Conservation (phyloP, 495 filamentous ascomycete genomes). For the Penicillium parvum region DNA sequence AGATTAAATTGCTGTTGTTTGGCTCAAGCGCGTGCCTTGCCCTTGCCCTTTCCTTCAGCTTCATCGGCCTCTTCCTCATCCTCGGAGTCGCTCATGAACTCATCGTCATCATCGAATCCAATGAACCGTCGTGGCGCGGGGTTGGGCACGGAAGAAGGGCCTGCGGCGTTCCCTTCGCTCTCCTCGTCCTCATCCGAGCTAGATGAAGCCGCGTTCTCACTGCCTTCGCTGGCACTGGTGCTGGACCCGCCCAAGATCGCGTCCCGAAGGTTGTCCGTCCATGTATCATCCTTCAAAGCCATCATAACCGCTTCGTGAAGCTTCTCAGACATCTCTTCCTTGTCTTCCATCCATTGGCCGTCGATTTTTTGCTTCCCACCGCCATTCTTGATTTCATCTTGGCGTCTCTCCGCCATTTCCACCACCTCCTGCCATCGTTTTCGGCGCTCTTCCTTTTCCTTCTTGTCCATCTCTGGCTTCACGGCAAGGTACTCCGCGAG, state of each 20-base stretch:
- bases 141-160: constrained; percentile 25
- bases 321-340: constrained; percentile 77
- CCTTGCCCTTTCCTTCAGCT: constrained; percentile 36
- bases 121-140: constrained; percentile 54
- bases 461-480: constrained; percentile 94
- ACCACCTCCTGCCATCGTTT: constrained; percentile 82
- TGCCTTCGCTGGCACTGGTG: constrained; percentile 49
- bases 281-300: constrained; percentile 63
- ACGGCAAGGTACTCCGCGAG: constrained; percentile 91
- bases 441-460: constrained; percentile 78
- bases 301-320: constrained; percentile 76
- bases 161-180: constrained; percentile 36
- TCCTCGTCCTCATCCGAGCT: constrained; percentile 49
- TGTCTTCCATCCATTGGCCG: constrained; percentile 90
- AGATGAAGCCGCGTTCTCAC: constrained; percentile 35
- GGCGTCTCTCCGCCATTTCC: constrained; percentile 70
- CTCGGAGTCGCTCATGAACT: constrained; percentile 79
- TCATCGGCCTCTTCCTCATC: constrained; percentile 41
- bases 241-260: constrained; percentile 39
- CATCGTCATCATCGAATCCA: constrained; percentile 88
- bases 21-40: constrained; percentile 35
- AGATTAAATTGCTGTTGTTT: not conserved
- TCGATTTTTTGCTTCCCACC: constrained; percentile 69
- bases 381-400: constrained; percentile 68
- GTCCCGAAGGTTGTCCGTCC: constrained; percentile 47